A percentile compares a stretch with the other conserved stretches of the same genome.
Conservation (phyloP, 2,329 filamentous ascomycete genomes). For the Alternaria hordeiaustralica region DNA sequence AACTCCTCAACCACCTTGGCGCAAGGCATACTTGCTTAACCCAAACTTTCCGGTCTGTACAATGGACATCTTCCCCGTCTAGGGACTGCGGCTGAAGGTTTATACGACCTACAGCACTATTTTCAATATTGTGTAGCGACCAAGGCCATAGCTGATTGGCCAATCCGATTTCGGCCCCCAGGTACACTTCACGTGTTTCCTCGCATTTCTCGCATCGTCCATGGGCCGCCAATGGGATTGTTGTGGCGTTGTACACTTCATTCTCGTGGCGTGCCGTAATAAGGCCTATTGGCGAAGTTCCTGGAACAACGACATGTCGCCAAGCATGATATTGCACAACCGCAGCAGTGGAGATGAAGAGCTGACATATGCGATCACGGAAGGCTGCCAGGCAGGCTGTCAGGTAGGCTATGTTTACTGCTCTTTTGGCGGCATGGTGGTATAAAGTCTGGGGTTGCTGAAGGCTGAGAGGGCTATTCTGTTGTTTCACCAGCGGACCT, state of each 20-base stretch:
- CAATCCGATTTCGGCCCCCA: background rate
- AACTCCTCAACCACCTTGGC: background rate
- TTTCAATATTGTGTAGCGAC: background rate
- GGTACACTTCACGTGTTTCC: background rate
- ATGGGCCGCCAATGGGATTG: background rate
- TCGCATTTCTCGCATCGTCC: background rate
- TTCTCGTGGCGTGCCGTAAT: background rate
- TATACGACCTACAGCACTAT: background rate
- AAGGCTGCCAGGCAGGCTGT: background rate
- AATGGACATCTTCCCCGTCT: background rate
- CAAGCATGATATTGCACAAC: background rate
- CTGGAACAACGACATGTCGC: background rate
- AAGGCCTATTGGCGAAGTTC: background rate
- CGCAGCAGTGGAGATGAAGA: background rate
- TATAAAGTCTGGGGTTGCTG: background rate
- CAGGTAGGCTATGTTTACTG: background rate
- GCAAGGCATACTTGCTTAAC: background rate
- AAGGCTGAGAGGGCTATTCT: background rate
- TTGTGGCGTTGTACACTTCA: background rate
- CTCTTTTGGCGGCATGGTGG: background rate
- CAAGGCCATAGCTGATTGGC: background rate
- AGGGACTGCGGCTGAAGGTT: background rate
- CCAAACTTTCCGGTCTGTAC: background rate
- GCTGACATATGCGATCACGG: background rate
- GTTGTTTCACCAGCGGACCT: background rate